Evolutionary conservation across 1,284 basidiomycete species (phyloP), one percentile per base, ranked within the genome.

Genomic region (Mycena citricolor): DNA sequence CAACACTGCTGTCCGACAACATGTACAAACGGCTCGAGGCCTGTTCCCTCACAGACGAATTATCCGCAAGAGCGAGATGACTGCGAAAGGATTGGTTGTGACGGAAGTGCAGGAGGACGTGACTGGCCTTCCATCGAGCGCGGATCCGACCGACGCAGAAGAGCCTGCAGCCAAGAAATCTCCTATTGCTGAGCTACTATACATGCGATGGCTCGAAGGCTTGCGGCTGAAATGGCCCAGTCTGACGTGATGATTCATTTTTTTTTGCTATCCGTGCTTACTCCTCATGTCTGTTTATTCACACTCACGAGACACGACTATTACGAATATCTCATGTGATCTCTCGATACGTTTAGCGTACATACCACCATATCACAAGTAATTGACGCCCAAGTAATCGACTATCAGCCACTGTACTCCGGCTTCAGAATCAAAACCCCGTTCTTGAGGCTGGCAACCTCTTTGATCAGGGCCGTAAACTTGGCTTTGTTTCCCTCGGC

Each of bases 141-240:
- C 62, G 4, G 56, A 64, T 10, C 47, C 63, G 16, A 39, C 48
- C 8, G 67, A 67, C 55, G 54, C 54, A 43, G 67, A 69, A 14
- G 73, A 73, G 19, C 46, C 64, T 3, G 67, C 71, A 8, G 58
- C 68, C 32, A 72, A 77, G 51, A 86, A 83, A 61, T 86, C 84
- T 16, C 93, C 94, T 2, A 93, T 98, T 29, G 87, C 93, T 14
- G 94, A 97, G 61, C 73, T 98, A 53, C 71, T 98, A 21, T 98
- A 97, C 63, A 86, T 94, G 73, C 81, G 95, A 35, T 98, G 94
- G 94, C 70, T 97, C 20, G 91, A 97, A 60, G 93, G 92, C 2
- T 66, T 97, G 42, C 85, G 81, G 66, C 70, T 92, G 58, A 92
- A 91, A 61, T 92, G 90, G 90, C 88, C 90, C 4, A 86, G 73